Conservation (phyloP, 2,329 filamentous ascomycete species). For the Phyllosticta citriasiana region DNA sequence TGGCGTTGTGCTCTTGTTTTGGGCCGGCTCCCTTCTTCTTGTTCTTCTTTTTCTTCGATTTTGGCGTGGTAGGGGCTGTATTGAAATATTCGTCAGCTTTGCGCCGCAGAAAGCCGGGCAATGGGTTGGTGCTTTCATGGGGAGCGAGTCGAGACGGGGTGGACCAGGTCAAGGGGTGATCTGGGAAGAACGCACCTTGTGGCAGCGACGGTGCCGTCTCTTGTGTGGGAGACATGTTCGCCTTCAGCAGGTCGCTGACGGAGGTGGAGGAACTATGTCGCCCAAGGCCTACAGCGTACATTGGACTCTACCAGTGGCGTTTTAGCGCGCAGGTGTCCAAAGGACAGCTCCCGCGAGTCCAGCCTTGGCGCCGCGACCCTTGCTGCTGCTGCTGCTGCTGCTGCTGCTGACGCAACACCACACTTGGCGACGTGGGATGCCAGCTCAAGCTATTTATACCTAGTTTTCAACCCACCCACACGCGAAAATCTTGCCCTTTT, state of each 20-base stretch:
- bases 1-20: constrained; percentile 15
- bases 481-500: no score
- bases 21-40: constrained; percentile 46
- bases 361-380: background rate
- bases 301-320: background rate
- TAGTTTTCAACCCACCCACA: no score
- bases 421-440: background rate
- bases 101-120: background rate
- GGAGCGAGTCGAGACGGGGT: background rate
- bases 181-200: constrained; percentile 1
- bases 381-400: background rate
- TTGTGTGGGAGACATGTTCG: constrained; percentile 8
- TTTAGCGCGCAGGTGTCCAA: background rate
- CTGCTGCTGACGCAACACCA: background rate
- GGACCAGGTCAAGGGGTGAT: background rate
- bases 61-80: constrained; percentile 4
- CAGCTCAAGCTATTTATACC: background rate
- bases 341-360: background rate
- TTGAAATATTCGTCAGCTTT: background rate
- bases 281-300: constrained; percentile 9
- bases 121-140: background rate
- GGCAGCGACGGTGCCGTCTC: constrained; percentile 7
- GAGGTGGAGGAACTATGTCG: constrained; percentile 6
- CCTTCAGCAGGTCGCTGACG: constrained; percentile 9
- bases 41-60: constrained; percentile 43